Evolutionary conservation across 176 grass and related monocot species (phyloP).

Genomic region (Themeda triandra): DNA sequence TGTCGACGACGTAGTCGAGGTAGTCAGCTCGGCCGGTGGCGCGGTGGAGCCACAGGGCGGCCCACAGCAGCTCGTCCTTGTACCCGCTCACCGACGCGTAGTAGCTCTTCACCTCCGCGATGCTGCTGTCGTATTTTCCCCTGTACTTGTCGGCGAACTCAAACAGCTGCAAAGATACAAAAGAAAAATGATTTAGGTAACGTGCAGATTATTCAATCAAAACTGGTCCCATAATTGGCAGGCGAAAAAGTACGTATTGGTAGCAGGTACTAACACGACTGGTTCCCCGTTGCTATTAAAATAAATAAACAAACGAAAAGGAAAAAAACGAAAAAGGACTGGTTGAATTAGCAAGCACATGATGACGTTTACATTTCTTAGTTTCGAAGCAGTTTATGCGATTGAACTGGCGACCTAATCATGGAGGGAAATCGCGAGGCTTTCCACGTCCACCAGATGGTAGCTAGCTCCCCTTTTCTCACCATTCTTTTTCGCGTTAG

Average conservation of each 20-base stretch:
- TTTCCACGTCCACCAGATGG: constrained; percentile 31
- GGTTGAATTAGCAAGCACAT: constrained; percentile 35
- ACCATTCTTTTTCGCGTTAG: constrained; percentile 17
- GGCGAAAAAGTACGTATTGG: constrained; percentile 1
- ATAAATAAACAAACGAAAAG: background rate
- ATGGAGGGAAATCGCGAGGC: constrained; percentile 26
- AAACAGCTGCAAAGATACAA: constrained; percentile 40
- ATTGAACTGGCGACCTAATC: constrained; percentile 59
- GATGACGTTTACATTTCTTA: constrained; percentile 37
- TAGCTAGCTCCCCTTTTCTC: background rate
- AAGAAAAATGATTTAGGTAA: background rate
- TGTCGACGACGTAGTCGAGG: constrained; percentile 70
- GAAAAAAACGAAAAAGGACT: background rate
- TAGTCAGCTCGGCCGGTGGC: constrained; percentile 52
- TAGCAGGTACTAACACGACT: background rate
- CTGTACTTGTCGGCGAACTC: constrained; percentile 83
- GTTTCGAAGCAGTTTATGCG: constrained; percentile 34
- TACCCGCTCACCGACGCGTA: constrained; percentile 85
- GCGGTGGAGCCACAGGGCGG: constrained; percentile 78
- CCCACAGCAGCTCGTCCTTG: constrained; percentile 84
- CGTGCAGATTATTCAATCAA: background rate
- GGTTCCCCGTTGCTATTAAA: background rate
- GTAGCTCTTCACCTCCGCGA: constrained; percentile 84
- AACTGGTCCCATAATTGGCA: background rate
- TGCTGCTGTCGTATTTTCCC: constrained; percentile 71